Conservation (phyloP, 805 yeast species). For the Kluyveromyces starmeri region DNA sequence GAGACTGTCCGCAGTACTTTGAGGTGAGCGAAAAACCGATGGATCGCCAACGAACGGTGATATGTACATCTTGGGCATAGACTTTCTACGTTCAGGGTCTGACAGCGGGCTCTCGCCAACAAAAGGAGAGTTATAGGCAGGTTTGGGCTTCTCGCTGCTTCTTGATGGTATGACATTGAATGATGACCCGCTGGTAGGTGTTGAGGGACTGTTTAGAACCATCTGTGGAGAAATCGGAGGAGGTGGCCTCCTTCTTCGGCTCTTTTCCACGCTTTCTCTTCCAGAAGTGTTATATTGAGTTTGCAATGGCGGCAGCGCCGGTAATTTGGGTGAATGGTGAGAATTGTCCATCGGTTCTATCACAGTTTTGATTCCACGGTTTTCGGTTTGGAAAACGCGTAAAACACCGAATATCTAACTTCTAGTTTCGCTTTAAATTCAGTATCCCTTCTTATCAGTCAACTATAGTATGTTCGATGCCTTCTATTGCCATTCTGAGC, state of each 20-base stretch:
- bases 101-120: background rate
- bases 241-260: constrained; percentile 1
- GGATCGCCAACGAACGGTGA: constrained; percentile 17
- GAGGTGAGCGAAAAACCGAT: constrained; percentile 2
- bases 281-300: background rate
- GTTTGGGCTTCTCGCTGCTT: background rate
- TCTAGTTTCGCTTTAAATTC: too few relatives aligned
- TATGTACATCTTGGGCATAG: constrained; percentile 5
- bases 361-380: too few relatives aligned
- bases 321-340: constrained; percentile 1
- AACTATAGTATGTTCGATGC: too few relatives aligned
- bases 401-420: too few relatives aligned
- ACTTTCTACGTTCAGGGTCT: background rate
- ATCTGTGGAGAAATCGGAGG: background rate
- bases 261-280: background rate
- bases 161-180: background rate
- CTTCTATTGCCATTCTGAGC: too few relatives aligned
- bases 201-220: background rate
- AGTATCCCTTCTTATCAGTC: too few relatives aligned
- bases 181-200: background rate
- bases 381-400: too few relatives aligned
- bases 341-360: constrained; percentile 1
- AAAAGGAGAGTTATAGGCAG: background rate
- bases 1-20: background rate
- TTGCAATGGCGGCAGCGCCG: constrained; percentile 4